Conservation (phyloP, 2,329 filamentous ascomycete genomes). For the Canariomyces notabilis region DNA sequence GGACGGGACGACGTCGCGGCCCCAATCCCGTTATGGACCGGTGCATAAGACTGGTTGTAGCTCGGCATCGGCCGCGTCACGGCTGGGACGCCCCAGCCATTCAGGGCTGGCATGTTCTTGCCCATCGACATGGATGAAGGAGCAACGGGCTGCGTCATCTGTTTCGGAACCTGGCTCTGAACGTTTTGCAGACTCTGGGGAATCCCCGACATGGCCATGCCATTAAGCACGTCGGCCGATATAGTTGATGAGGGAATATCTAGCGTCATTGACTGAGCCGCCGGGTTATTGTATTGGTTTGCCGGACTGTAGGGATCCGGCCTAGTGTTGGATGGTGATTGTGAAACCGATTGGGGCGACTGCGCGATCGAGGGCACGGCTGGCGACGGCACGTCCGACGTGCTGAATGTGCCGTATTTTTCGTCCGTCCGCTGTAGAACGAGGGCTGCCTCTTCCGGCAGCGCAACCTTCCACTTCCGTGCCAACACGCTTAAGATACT, state of each 20-base stretch:
- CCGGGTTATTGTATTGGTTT: slow-evolving; percentile 30
- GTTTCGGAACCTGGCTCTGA: slow-evolving; percentile 11
- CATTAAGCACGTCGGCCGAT: slow-evolving; percentile 28
- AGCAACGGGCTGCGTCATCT: slow-evolving; percentile 12
- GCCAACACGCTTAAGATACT: slow-evolving; percentile 79
- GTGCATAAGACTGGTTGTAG: slow-evolving; percentile 17
- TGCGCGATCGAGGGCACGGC: slow-evolving; percentile 15
- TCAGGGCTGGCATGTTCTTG: slow-evolving; percentile 19
- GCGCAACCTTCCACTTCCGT: slow-evolving; percentile 81
- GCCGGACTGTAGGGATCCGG: slow-evolving; percentile 33
- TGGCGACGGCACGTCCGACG: slow-evolving; percentile 57
- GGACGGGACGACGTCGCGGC: slow-evolving; percentile 10
- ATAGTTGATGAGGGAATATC: slow-evolving; percentile 24
- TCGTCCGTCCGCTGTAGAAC: slow-evolving; percentile 74
- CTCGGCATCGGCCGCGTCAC: slow-evolving; percentile 16
- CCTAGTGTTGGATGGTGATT: slow-evolving; percentile 20
- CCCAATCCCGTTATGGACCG: slow-evolving; percentile 9
- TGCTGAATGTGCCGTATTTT: slow-evolving; percentile 70
- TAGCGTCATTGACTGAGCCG: slow-evolving; percentile 26
- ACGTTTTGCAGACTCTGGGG: slow-evolving; percentile 23
- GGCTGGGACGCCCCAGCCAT: slow-evolving; percentile 20
- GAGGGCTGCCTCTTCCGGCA: slow-evolving; percentile 75
- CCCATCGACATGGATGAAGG: slow-evolving; percentile 23
- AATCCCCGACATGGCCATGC: slow-evolving; percentile 22
- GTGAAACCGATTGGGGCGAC: slow-evolving; percentile 19